phyloP scores from a whole-genome alignment of 2,329 filamentous ascomycete genomes.

The Scedosporium boydii region DNA sequence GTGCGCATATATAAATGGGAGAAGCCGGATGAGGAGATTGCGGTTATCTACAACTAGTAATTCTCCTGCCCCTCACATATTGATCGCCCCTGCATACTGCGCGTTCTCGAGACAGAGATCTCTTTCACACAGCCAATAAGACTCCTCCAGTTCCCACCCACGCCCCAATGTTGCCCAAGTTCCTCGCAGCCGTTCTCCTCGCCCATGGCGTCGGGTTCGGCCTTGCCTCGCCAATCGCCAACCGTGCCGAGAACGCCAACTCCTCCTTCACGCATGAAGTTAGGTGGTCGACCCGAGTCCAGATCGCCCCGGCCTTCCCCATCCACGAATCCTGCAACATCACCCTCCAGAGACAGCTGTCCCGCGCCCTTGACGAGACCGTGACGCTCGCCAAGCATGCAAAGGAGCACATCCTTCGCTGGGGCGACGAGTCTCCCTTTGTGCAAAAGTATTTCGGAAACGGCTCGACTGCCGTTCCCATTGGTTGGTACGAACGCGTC shows the following conservation, averaged over 20 bases:
- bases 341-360: slow-evolving; percentile 48
- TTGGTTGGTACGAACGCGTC: slow-evolving; percentile 55
- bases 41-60: too few species aligned
- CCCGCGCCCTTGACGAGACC: slow-evolving; percentile 47
- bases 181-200: background rate
- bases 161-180: background rate
- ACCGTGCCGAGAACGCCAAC: background rate
- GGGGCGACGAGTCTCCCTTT: slow-evolving; percentile 46
- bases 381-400: slow-evolving; percentile 50
- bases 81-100: too few species aligned
- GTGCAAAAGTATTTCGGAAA: slow-evolving; percentile 60
- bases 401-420: slow-evolving; percentile 49
- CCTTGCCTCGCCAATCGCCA: background rate
- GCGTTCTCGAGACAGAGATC: too few species aligned
- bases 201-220: background rate
- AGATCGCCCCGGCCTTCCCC: slow-evolving; percentile 13
- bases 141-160: too few species aligned
- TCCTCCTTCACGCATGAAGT: slow-evolving; percentile 1
- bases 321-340: slow-evolving; percentile 60
- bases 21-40: too few species aligned
- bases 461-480: slow-evolving; percentile 42
- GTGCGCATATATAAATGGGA: too few species aligned
- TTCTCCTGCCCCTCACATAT: too few species aligned
- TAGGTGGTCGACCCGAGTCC: background rate
- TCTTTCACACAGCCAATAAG: too few species aligned